Base-by-base conservation (phyloP, 106 monocot genomes). In the Allium cepa region DNA sequence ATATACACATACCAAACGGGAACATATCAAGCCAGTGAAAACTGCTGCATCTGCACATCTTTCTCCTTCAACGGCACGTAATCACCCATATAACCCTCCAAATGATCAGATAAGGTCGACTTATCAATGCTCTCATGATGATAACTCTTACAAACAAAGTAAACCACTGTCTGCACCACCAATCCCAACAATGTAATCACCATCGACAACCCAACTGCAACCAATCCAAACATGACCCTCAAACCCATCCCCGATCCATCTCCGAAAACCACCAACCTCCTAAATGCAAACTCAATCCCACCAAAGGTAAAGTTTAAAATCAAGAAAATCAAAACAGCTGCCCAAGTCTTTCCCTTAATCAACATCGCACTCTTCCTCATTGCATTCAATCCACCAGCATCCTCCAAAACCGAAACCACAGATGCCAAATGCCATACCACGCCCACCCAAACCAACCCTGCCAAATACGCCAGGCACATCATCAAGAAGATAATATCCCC, bases 121-220 rank as follows among this genome's bases (percentile, higher is more conserved):
- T 86, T 91, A 63, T 96, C 91, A 46, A 96, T 91, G 79, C 86
- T 96, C 85, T 96, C 85, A 59, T 95, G 95, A 76, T 92, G 96
- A 71, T 82, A 88, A 0, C 86, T 79, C 67, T 96, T 96, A 78
- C 96, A 96, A 11, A 96, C 88, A 59, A 96, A 92, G 71, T 96
- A 96, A 0, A 96, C 60, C 47, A 96, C 84, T 4, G 92, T 84
- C 79, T 96, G 88, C 46, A 73, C 81, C 66, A 88, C 86, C 55
- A 92, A 76, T 14, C 75, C 91, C n/a, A 84, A 53, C 50, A 96
- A 59, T 0, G 91, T 65, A 9, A 88, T 50, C 48, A 59, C 48
- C 17, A 79, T 74, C 60, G 86, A 53, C 22, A 82, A 49, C 47
- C 48, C n/a, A 1, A 85, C 69, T 59, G 88, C 53, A 27, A 73